phyloP scores from a whole-genome alignment of 306 rosid species.

The Sindora glabra region DNA sequence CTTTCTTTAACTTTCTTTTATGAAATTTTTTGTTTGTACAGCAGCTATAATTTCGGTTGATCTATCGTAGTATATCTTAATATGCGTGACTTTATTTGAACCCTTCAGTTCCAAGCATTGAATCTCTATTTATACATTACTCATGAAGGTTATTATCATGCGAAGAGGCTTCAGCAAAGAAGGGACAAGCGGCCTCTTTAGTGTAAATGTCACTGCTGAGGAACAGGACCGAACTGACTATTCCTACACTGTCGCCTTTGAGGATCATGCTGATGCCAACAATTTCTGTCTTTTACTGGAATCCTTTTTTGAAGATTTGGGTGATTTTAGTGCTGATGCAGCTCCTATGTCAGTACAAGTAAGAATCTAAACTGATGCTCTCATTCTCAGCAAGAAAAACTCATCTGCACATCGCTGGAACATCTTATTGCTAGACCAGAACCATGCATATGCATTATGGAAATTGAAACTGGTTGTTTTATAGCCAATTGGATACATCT shows the following conservation, averaged over 20 bases:
- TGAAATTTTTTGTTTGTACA: not conserved
- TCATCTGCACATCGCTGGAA: not conserved
- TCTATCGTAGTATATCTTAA: not conserved
- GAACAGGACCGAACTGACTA: slow-evolving; percentile 26
- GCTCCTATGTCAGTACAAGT: slow-evolving; percentile 65
- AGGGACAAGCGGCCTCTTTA: slow-evolving; percentile 51
- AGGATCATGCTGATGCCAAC: slow-evolving; percentile 65
- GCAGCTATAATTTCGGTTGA: not conserved
- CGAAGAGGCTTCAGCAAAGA: slow-evolving; percentile 39
- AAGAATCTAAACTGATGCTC: slow-evolving; percentile 11
- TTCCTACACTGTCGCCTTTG: slow-evolving; percentile 66
- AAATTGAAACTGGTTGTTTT: slow-evolving; percentile 5
- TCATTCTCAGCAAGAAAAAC: not conserved
- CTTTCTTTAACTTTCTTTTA: not conserved
- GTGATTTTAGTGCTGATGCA: slow-evolving; percentile 50
- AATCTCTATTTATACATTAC: slow-evolving; percentile 7
- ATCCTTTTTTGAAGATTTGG: slow-evolving; percentile 63
- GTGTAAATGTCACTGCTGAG: slow-evolving; percentile 31
- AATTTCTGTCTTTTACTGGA: slow-evolving; percentile 72
- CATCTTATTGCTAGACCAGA: not conserved
- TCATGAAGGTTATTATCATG: slow-evolving; percentile 65
- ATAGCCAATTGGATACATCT: not conserved
- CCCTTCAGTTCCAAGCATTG: slow-evolving; percentile 9
- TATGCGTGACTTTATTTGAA: not conserved
- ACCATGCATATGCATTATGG: slow-evolving; percentile 7